Evolutionary conservation across 768 basidiomycete genomes (phyloP).

Genomic region (Amanita jacksonii): DNA sequence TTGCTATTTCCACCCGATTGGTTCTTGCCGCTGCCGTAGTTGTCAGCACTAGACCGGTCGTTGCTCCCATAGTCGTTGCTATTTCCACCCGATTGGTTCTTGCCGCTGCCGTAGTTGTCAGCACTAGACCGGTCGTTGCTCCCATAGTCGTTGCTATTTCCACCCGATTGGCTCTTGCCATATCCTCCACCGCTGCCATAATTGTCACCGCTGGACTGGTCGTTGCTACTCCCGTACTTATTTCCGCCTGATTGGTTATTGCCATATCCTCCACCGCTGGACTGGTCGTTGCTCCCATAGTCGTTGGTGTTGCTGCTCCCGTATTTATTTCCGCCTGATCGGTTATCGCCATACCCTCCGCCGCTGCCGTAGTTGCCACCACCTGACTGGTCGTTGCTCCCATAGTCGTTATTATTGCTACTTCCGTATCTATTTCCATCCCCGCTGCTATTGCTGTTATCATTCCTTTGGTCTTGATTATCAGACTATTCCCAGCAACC

Average conservation of each 20-base stretch:
- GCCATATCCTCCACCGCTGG: not conserved
- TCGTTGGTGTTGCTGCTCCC: not conserved
- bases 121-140: too few species aligned
- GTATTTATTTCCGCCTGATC: not conserved
- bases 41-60: not conserved
- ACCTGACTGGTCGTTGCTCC: not conserved
- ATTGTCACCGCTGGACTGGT: not conserved
- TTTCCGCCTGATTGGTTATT: not conserved
- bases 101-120: too few species aligned
- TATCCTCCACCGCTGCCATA: not conserved
- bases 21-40: not conserved
- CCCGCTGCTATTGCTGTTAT: not conserved
- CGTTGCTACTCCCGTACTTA: not conserved
- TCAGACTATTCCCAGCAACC: too few species aligned
- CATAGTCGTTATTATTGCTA: not conserved
- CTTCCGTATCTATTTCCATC: not conserved
- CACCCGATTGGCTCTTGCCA: too few species aligned
- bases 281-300: not conserved
- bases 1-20: not conserved
- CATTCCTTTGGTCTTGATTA: not conserved
- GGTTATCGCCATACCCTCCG: too few species aligned
- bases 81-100: not conserved
- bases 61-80: too few species aligned
- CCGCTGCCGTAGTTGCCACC: not conserved
- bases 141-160: not conserved